Evolutionary conservation across 169 alveolate genomes (phyloP).

Genomic region (Theileria sp.): DNA sequence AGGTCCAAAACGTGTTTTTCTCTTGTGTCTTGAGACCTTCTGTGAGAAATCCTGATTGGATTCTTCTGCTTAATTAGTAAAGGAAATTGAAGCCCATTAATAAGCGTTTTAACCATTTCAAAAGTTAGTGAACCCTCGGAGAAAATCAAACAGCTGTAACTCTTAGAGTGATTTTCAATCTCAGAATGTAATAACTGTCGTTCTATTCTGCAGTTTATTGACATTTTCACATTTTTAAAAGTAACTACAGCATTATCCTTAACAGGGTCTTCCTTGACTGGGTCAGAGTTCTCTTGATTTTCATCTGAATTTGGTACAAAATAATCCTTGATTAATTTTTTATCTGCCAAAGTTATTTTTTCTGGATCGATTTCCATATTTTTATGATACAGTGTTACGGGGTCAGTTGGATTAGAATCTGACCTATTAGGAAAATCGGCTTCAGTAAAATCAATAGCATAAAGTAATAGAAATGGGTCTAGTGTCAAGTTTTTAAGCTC

Average conservation of each 20-base stretch:
- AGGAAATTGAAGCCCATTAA: constrained; percentile 63
- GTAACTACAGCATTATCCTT: neutral
- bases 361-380: neutral
- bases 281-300: neutral
- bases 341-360: neutral
- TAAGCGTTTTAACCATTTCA: constrained; percentile 7
- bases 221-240: constrained; percentile 24
- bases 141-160: constrained; percentile 40
- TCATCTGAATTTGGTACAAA: neutral
- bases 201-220: constrained; percentile 27
- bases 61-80: constrained; percentile 60
- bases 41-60: constrained; percentile 72
- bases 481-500: constrained; percentile 71
- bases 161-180: constrained; percentile 42
- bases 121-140: constrained; percentile 16
- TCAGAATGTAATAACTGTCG: constrained; percentile 33
- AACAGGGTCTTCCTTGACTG: neutral
- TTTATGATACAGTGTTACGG: neutral
- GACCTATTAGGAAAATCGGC: neutral
- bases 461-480: constrained; percentile 20
- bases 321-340: constrained; percentile 2
- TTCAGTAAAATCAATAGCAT: neutral
- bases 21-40: constrained; percentile 68
- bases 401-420: neutral
- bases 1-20: constrained; percentile 66